Evolutionary conservation across 306 rosid genomes (phyloP), one percentile per base, ranked within the genome.

Genomic region (Mimosa bimucronata): DNA sequence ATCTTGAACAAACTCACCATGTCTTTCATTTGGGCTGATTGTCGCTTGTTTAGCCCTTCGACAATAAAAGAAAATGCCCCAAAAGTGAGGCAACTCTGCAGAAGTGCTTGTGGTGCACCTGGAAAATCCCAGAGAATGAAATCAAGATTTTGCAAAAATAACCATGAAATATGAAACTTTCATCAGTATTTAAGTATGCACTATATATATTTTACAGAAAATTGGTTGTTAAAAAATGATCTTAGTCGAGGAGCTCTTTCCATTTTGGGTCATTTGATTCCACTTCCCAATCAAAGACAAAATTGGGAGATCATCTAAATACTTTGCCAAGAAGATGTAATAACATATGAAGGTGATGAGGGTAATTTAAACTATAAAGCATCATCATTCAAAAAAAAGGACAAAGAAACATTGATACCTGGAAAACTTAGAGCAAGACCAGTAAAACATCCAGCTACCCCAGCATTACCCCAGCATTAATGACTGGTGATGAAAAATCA

Each of bases 61-160:
- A 91, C 71, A 19, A 96, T 46, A 62, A 93, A 96, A 23, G 99
- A 96, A 78, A 96, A 93, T 30, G 98, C 98, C 80, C 99, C 98
- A 86, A 96, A 96, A 37, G 98, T 96, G 64, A 96, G 67, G 45
- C 99, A 96, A 78, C 93, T 89, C 89, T 93, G 99, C 66, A 96
- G 81, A 82, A 93, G 98, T 71, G 94, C 93, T 79, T 91, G 99
- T 18, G 99, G 99, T 73, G 98, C 91, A 31, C 99, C 99, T 96
- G 88, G 50, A 84, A 28, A 74, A 77, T 71, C 64, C 18, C 57
- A 29, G 26, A 38, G 16, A 21, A 29, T 78, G 67, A 50, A 50
- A 15, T 60, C 75, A 3, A 30, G n/a, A 75, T 42, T n/a, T n/a
- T 70, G 80, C 80, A 67, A 74, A 37, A 57, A 31, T 48, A 28